Evolutionary conservation across 2,329 filamentous ascomycete species (phyloP).

Genomic region (Rhinocladiella similis): DNA sequence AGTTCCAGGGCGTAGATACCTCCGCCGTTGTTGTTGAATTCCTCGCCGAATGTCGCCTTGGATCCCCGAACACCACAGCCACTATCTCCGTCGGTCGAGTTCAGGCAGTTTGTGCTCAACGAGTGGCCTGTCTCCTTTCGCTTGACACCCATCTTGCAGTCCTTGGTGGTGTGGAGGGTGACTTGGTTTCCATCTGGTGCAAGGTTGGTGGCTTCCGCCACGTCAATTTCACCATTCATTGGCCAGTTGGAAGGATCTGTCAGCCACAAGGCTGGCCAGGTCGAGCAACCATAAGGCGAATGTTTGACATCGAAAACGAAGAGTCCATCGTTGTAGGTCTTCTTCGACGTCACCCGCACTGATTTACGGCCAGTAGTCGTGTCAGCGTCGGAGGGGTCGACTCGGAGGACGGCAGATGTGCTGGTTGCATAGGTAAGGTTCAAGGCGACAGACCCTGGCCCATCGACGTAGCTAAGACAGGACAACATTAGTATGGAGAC

Average conservation of each 20-base stretch:
- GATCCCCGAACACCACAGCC: constrained; percentile 42
- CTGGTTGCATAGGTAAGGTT: constrained; percentile 64
- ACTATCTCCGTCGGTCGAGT: constrained; percentile 38
- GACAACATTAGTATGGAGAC: not conserved
- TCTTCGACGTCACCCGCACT: constrained; percentile 70
- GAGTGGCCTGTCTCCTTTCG: constrained; percentile 51
- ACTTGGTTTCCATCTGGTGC: constrained; percentile 45
- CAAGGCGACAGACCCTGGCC: constrained; percentile 33
- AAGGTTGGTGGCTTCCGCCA: constrained; percentile 56
- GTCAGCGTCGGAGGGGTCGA: constrained; percentile 61
- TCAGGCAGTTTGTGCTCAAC: constrained; percentile 50
- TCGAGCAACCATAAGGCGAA: constrained; percentile 71
- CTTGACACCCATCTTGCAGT: constrained; percentile 36
- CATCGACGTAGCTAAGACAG: constrained; percentile 42
- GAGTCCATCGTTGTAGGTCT: constrained; percentile 63
- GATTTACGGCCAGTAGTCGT: constrained; percentile 64
- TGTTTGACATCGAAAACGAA: constrained; percentile 73
- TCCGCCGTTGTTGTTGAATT: constrained; percentile 53
- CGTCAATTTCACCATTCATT: constrained; percentile 49
- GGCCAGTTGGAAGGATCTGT: constrained; percentile 56
- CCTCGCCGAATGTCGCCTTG: constrained; percentile 47
- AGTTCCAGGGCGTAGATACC: constrained; percentile 76
- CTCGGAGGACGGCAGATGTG: constrained; percentile 58
- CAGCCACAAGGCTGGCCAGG: constrained; percentile 68
- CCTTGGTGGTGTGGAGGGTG: constrained; percentile 49